phyloP scores from a whole-genome alignment of 2,329 filamentous ascomycete genomes.

The Pyrenophora teres region DNA sequence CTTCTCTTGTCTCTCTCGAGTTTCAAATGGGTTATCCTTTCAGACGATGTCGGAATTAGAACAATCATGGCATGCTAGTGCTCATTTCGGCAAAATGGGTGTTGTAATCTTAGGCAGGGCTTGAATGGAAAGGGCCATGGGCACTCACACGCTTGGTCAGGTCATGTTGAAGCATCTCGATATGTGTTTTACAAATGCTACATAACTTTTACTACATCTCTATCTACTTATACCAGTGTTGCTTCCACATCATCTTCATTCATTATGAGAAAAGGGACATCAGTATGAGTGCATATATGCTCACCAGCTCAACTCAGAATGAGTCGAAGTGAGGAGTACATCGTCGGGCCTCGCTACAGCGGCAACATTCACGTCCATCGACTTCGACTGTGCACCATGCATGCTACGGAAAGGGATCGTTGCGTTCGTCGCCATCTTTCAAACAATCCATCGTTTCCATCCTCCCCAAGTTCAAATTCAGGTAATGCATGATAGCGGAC shows the following conservation, averaged over 20 bases:
- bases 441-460: too few species aligned
- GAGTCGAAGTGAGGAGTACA: constrained; percentile 5
- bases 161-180: constrained; percentile 8
- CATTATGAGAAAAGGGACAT: constrained; percentile 2
- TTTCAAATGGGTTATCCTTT: constrained; percentile 15
- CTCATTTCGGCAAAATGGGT: constrained; percentile 41
- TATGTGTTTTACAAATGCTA: constrained; percentile 7
- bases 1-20: constrained; percentile 2
- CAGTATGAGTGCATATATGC: neutral
- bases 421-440: too few species aligned
- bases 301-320: constrained; percentile 5
- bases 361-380: neutral
- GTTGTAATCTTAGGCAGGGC: constrained; percentile 30
- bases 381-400: too few species aligned
- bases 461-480: too few species aligned
- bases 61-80: constrained; percentile 27
- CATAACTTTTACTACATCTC: neutral
- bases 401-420: too few species aligned
- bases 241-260: neutral
- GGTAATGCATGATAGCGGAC: neutral
- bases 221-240: neutral
- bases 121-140: neutral
- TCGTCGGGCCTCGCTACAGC: neutral
- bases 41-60: constrained; percentile 40
- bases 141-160: constrained; percentile 17